These are phyloP conservation scores for Glycine soja DNA, from an alignment of 306 rosid genomes.

Conservation along the genomic window DNA sequence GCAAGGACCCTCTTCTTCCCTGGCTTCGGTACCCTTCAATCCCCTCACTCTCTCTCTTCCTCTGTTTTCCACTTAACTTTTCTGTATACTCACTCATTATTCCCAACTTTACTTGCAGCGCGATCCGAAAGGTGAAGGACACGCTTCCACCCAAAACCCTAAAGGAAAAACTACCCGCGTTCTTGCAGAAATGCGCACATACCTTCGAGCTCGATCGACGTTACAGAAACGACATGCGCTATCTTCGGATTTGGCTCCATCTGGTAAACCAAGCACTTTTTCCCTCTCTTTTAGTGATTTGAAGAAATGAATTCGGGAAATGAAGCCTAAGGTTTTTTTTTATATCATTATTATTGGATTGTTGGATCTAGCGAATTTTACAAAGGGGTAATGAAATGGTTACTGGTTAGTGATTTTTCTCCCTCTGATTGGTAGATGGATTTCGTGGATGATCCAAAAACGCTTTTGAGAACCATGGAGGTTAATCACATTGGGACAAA, in stretches of 20 bases:
- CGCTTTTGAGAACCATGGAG: constrained; percentile 80
- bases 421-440: constrained; percentile 73
- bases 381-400: not conserved
- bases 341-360: not conserved
- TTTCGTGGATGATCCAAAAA: constrained; percentile 71
- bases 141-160: constrained; percentile 64
- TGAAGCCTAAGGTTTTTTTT: constrained; percentile 7
- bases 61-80: constrained; percentile 17
- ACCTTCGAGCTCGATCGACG: constrained; percentile 82
- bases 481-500: constrained; percentile 73
- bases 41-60: not conserved
- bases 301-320: constrained; percentile 25
- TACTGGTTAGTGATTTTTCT: not conserved
- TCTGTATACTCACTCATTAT: constrained; percentile 13
- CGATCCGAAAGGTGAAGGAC: constrained; percentile 77
- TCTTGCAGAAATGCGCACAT: constrained; percentile 75
- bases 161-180: constrained; percentile 73
- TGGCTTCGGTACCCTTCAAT: constrained; percentile 75
- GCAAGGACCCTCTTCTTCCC: constrained; percentile 92
- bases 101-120: constrained; percentile 59
- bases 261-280: constrained; percentile 58
- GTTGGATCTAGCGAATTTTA: constrained; percentile 20
- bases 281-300: not conserved
- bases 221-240: constrained; percentile 82
- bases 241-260: constrained; percentile 91